Percentiles rank a stretch among this genome's conserved stretches.
phyloP scores from a whole-genome alignment of 306 rosid species.

The Pterocarpus santalinus region DNA sequence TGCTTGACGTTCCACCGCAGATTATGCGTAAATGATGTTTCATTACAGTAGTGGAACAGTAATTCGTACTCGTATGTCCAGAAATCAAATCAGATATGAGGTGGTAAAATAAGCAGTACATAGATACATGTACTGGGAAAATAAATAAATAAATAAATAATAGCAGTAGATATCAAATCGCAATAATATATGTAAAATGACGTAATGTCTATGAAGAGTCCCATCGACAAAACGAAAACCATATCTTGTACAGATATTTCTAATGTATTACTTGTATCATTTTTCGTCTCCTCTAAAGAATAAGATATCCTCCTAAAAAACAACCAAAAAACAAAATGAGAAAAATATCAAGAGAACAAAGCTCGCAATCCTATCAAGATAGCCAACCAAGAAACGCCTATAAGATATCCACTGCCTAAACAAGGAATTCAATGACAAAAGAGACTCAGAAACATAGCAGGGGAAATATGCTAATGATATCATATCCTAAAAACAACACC shows the following conservation, averaged over 20 bases:
- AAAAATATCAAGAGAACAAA: neutral
- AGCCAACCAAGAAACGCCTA: neutral
- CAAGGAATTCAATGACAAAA: conserved; percentile 1
- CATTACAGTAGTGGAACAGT: conserved; percentile 20
- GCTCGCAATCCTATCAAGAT: neutral
- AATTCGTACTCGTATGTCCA: conserved; percentile 20
- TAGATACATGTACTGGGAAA: too few relatives aligned
- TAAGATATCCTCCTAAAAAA: conserved; percentile 4
- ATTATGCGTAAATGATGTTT: conserved; percentile 7
- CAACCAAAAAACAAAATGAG: neutral
- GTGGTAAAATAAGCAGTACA: neutral
- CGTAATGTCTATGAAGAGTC: neutral
- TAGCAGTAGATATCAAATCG: neutral
- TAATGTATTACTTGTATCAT: neutral
- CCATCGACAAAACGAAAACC: neutral
- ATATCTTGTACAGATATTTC: neutral
- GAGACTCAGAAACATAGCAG: neutral
- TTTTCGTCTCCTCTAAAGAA: neutral
- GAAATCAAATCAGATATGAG: conserved; percentile 22
- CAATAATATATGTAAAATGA: conserved; percentile 13
- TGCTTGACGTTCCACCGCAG: conserved; percentile 20
- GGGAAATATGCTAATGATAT: neutral
- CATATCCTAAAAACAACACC: neutral
- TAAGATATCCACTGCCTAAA: neutral
- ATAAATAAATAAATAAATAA: neutral